These are phyloP conservation scores for Coleophoma cylindrospora DNA, from an alignment of 2,329 filamentous ascomycete species.

Conservation along the genomic window DNA sequence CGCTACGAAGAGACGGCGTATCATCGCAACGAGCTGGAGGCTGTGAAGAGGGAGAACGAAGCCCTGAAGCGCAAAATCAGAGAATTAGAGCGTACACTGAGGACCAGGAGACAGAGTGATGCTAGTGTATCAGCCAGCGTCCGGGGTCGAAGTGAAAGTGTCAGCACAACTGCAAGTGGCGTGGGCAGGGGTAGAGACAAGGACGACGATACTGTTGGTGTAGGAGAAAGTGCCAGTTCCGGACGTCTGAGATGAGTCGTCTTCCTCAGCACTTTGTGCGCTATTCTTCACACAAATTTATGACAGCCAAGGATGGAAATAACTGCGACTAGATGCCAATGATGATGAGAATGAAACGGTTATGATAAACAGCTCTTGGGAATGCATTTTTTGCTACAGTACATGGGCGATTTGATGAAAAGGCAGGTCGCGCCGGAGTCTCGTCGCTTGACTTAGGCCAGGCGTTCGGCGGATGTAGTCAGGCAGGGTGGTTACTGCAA, in stretches of 20 bases:
- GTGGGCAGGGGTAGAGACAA: slow-evolving; percentile 29
- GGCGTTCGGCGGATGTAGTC: no score
- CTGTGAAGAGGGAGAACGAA: slow-evolving; percentile 60
- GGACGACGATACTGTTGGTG: slow-evolving; percentile 52
- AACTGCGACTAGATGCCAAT: no score
- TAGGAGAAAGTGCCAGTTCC: slow-evolving; percentile 58
- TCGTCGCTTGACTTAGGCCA: no score
- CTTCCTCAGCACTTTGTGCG: background rate
- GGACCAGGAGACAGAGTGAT: slow-evolving; percentile 28
- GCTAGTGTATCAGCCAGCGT: slow-evolving; percentile 28
- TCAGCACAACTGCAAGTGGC: slow-evolving; percentile 40
- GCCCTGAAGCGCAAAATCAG: slow-evolving; percentile 53
- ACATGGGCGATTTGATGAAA: no score
- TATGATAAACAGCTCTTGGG: no score
- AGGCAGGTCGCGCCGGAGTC: no score
- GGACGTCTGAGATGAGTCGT: slow-evolving; percentile 19
- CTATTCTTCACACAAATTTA: background rate
- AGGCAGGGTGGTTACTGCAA: no score
- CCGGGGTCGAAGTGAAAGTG: slow-evolving; percentile 47
- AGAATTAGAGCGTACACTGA: slow-evolving; percentile 53
- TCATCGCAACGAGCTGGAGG: slow-evolving; percentile 55
- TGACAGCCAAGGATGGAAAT: no score
- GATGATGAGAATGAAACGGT: no score
- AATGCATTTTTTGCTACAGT: no score
- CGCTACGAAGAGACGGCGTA: slow-evolving; percentile 59